Evolutionary conservation across 129 eudicot genomes (phyloP).

Genomic region (Flaveria bidentis): DNA sequence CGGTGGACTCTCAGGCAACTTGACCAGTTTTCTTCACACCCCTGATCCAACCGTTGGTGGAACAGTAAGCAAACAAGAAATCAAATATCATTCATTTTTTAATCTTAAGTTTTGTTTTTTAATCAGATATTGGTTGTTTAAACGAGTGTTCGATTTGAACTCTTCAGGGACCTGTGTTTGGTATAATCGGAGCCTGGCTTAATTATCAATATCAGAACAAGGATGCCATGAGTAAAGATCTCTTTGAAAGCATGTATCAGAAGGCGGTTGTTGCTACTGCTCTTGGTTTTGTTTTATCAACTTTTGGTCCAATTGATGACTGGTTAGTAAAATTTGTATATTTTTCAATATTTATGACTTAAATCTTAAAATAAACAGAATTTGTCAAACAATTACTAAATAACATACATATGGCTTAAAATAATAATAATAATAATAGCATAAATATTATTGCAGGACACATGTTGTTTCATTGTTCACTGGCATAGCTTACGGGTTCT

Average conservation of each 20-base stretch:
- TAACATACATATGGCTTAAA: neutral
- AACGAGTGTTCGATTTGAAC: neutral
- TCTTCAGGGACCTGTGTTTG: constrained; percentile 75
- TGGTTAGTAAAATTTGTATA: constrained; percentile 45
- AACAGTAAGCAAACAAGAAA: constrained; percentile 52
- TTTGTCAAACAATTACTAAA: neutral
- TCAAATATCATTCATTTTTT: neutral
- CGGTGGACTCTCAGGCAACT: constrained; percentile 85
- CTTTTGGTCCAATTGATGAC: constrained; percentile 84
- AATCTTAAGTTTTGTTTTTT: neutral
- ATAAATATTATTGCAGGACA: constrained; percentile 47
- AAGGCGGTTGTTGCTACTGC: constrained; percentile 68
- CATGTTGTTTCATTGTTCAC: constrained; percentile 65
- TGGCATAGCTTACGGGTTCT: constrained; percentile 68
- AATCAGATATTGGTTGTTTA: neutral
- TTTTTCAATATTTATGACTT: neutral
- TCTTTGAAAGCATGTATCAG: constrained; percentile 57
- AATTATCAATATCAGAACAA: constrained; percentile 62
- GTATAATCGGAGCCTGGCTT: constrained; percentile 86
- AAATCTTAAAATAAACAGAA: neutral
- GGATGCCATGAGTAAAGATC: constrained; percentile 42
- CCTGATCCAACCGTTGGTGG: constrained; percentile 92
- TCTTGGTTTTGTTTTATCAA: constrained; percentile 54
- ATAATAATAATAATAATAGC: no score
- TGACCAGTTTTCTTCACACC: constrained; percentile 80